A percentile compares a stretch with the other conserved stretches of the same genome.
These are phyloP conservation scores for Parastagonospora nodorum DNA, from an alignment of 2,329 filamentous ascomycete species.

Conservation along the genomic window DNA sequence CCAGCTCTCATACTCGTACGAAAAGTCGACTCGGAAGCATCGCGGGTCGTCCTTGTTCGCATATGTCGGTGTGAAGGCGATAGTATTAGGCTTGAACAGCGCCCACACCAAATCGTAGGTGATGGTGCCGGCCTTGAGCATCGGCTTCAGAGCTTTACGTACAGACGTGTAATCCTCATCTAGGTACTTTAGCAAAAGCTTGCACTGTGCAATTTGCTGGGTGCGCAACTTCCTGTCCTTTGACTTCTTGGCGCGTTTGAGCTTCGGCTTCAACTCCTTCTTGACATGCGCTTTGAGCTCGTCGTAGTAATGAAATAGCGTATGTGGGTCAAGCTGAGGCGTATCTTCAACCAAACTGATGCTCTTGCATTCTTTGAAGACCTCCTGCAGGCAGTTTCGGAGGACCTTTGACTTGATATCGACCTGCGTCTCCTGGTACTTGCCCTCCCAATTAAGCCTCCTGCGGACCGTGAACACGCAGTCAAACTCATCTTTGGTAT, in stretches of 20 bases:
- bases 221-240: conserved; percentile 64
- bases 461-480: conserved; percentile 80
- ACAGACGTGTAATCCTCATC: conserved; percentile 78
- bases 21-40: conserved; percentile 80
- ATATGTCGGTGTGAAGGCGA: conserved; percentile 78
- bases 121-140: conserved; percentile 81
- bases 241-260: conserved; percentile 64
- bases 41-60: conserved; percentile 76
- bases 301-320: conserved; percentile 69
- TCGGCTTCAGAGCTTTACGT: conserved; percentile 79
- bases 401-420: conserved; percentile 86
- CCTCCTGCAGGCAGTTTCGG: conserved; percentile 69
- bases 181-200: conserved; percentile 75
- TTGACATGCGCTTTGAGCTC: conserved; percentile 68
- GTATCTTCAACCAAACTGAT: conserved; percentile 81
- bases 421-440: conserved; percentile 74
- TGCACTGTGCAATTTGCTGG: conserved; percentile 68
- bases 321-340: conserved; percentile 63
- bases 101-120: conserved; percentile 91
- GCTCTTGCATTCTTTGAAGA: conserved; percentile 78
- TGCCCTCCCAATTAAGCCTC: conserved; percentile 83
- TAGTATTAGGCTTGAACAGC: conserved; percentile 83
- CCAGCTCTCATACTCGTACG: conserved; percentile 71
- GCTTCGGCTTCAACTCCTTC: conserved; percentile 66
- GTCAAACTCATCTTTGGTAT: conserved; percentile 72